Evolutionary conservation across 192 early-diverging fungal genomes (phyloP), one percentile per base, ranked within the genome.

Genomic region (Linnemannia hyalina): DNA sequence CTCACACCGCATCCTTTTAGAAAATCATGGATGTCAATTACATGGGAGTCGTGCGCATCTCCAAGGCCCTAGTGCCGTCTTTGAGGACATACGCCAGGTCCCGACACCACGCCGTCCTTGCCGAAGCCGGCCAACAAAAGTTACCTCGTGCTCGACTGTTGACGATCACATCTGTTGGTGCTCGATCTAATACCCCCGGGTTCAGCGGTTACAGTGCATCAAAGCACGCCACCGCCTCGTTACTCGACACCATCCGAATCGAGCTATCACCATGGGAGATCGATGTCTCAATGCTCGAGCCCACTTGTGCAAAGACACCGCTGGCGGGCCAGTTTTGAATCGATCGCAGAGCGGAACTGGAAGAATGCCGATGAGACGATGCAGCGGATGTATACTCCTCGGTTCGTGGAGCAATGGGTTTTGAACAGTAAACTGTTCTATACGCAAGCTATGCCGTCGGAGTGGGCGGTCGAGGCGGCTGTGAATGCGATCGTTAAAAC

Each of bases 211-310:
- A 85, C 55, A 83, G 77, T 36, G 89, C 89, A 15, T 90, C 89
- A 4, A 90, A 90, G 55, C 89, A 90, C 46, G 89, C 89, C 23
- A 79, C 87, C 32, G 89, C 88, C 40, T 87, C 89, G 0, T 83
- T 88, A 80, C 40, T 88, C 54, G 89, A 90, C 57, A 90, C 89
- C 0, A 71, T 90, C 11, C 86, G 89, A 18, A 81, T 90, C 2
- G 89, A 90, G 65, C 73, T 90, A 22, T 80, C 87, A 23, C 86
- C 89, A n/a, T 90, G 86, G 86, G 84, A 90, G 71, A 90, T 90
- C 44, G 86, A 90, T 68, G 82, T 90, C 26, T 75, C 80, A 0
- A 86, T 90, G 86, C 49, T 90, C 8, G 89, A 90, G 54, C 83
- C 89, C 20, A 78, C 77, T 38, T 86, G 74, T 15, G 79, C 84